Conservation (phyloP, 305 asterid species). For the Fraxinus angustifolia region DNA sequence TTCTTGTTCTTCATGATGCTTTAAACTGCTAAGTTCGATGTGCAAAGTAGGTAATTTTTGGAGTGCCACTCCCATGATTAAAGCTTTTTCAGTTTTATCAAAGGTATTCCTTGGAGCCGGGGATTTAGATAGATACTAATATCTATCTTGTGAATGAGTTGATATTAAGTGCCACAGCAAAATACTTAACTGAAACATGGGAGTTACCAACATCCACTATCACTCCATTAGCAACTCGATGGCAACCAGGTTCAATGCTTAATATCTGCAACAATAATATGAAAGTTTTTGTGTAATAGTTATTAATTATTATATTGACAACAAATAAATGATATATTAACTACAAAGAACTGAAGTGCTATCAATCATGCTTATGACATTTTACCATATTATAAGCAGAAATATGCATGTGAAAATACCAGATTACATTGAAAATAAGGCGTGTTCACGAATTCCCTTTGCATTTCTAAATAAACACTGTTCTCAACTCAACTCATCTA, state of each 20-base stretch:
- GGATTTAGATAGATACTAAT: conserved; percentile 23
- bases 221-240: conserved; percentile 74
- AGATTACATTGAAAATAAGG: not conserved
- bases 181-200: conserved; percentile 67
- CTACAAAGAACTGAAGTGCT: conserved; percentile 17
- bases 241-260: conserved; percentile 71
- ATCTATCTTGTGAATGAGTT: conserved; percentile 17
- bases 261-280: conserved; percentile 55
- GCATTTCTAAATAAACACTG: not conserved
- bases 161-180: conserved; percentile 23
- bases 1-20: not conserved
- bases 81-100: not conserved
- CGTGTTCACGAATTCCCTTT: not conserved
- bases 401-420: not conserved
- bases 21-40: not conserved
- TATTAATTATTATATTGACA: conserved; percentile 12
- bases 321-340: conserved; percentile 3
- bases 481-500: conserved; percentile 3
- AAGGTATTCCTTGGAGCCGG: not conserved
- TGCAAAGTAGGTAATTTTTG: conserved; percentile 1
- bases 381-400: conserved; percentile 12
- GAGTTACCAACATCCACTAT: conserved; percentile 60
- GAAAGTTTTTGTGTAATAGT: conserved; percentile 1
- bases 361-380: conserved; percentile 20
- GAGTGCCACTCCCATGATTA: not conserved